Percentiles rank a stretch among this genome's conserved stretches.
phyloP scores from a whole-genome alignment of 176 grass and related monocot genomes.

The Urochloa ruziziensis region DNA sequence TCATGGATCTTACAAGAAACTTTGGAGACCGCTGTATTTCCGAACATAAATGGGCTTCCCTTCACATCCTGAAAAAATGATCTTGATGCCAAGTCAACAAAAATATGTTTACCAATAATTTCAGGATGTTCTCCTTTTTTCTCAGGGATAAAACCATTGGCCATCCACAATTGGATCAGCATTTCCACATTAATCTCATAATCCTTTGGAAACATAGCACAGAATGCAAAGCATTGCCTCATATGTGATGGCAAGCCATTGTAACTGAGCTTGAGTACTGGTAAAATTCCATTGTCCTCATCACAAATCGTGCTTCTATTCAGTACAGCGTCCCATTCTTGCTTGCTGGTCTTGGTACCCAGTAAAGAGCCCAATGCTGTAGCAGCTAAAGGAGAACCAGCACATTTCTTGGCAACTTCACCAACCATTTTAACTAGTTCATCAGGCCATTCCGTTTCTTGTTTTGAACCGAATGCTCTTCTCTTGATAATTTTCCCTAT shows the following conservation, averaged over 20 bases:
- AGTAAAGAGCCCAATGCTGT: background rate
- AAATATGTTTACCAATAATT: background rate
- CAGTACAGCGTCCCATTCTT: background rate
- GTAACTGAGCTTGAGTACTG: background rate
- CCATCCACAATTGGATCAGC: constrained; percentile 31
- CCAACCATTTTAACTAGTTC: background rate
- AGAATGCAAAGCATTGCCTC: constrained; percentile 24
- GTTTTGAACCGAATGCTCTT: background rate
- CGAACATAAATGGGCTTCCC: too few relatives aligned
- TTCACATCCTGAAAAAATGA: constrained; percentile 28
- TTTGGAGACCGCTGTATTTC: background rate
- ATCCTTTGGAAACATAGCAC: constrained; percentile 23
- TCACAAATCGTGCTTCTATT: background rate
- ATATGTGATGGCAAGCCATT: background rate
- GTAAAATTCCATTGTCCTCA: background rate
- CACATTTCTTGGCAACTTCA: background rate
- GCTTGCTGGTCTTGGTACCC: background rate
- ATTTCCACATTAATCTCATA: background rate
- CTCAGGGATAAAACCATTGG: background rate
- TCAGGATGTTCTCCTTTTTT: background rate
- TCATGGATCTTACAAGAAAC: constrained; percentile 28
- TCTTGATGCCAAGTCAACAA: background rate
- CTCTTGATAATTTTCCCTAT: background rate
- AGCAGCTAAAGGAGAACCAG: background rate
- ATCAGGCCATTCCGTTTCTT: background rate